A percentile compares a stretch with the other conserved stretches of the same genome.
Conservation (phyloP, 2,329 filamentous ascomycete genomes). For the Stagonosporopsis tanaceti region DNA sequence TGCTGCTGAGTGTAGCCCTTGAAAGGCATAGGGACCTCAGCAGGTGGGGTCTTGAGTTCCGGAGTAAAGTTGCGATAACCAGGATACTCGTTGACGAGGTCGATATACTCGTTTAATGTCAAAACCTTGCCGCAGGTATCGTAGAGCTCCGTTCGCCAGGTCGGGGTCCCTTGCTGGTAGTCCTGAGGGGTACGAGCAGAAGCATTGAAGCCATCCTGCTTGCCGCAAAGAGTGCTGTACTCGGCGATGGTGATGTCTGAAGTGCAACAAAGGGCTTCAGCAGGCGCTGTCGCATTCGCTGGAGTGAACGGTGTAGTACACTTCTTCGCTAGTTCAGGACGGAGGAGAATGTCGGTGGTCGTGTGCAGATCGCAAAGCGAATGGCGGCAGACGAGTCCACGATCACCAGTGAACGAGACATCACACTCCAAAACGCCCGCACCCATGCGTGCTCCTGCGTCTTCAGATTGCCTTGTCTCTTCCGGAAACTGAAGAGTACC, state of each 20-base stretch:
- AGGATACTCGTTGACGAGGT: slow-evolving; percentile 60
- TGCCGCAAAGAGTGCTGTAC: slow-evolving; percentile 28
- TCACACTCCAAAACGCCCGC: slow-evolving; percentile 73
- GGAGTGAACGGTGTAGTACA: slow-evolving; percentile 70
- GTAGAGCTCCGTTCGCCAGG: slow-evolving; percentile 70
- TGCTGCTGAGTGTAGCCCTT: slow-evolving; percentile 68
- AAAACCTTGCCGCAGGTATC: slow-evolving; percentile 66
- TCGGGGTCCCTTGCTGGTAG: slow-evolving; percentile 64
- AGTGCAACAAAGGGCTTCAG: slow-evolving; percentile 29
- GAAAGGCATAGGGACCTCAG: slow-evolving; percentile 71
- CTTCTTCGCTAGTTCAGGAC: slow-evolving; percentile 69
- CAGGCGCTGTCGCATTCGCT: slow-evolving; percentile 44
- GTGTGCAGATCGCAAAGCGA: slow-evolving; percentile 73
- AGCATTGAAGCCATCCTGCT: slow-evolving; percentile 63
- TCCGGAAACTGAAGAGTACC: slow-evolving; percentile 69
- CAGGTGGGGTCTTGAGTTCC: slow-evolving; percentile 67
- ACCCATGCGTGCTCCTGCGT: slow-evolving; percentile 72
- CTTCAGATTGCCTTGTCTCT: slow-evolving; percentile 66
- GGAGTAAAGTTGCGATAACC: slow-evolving; percentile 67
- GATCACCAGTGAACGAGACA: slow-evolving; percentile 71
- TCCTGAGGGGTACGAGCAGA: slow-evolving; percentile 63
- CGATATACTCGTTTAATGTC: slow-evolving; percentile 67
- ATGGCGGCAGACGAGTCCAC: slow-evolving; percentile 72
- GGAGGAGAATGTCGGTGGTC: slow-evolving; percentile 71
- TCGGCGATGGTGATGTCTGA: slow-evolving; percentile 31